These are phyloP conservation scores for Penicillium vulpinum DNA, from an alignment of 2,329 filamentous ascomycete species.

Conservation along the genomic window DNA sequence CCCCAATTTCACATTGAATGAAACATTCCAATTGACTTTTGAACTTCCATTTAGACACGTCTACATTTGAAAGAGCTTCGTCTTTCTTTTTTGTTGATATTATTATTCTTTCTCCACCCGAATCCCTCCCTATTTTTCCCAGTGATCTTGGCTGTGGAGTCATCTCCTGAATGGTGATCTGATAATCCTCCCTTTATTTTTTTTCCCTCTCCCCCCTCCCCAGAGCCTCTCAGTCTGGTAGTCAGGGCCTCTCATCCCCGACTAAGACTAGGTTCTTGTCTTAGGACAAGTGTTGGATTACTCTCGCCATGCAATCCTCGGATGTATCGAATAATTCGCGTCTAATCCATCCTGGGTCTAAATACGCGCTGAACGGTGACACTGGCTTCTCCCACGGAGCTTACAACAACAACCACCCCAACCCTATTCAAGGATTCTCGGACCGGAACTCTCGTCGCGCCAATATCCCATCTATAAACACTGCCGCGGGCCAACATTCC, in stretches of 20 bases:
- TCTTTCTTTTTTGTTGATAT: slow-evolving; percentile 23
- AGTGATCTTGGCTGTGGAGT: slow-evolving; percentile 7
- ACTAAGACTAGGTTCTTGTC: slow-evolving; percentile 15
- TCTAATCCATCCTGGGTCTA: slow-evolving; percentile 71
- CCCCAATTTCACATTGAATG: slow-evolving; percentile 16
- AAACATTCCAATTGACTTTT: slow-evolving; percentile 36
- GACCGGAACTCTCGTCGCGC: slow-evolving; percentile 79
- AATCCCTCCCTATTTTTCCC: slow-evolving; percentile 7
- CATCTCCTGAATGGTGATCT: slow-evolving; percentile 25
- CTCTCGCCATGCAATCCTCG: slow-evolving; percentile 83
- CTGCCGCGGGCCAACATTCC: slow-evolving; percentile 61
- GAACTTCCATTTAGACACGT: slow-evolving; percentile 32
- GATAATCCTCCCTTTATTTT: slow-evolving; percentile 59
- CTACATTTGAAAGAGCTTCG: slow-evolving; percentile 24
- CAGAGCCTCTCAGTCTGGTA: slow-evolving; percentile 8
- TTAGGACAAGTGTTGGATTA: slow-evolving; percentile 14
- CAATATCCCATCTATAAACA: slow-evolving; percentile 93
- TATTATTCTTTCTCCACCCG: slow-evolving; percentile 8
- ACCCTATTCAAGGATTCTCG: slow-evolving; percentile 71
- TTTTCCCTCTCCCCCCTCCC: slow-evolving; percentile 5
- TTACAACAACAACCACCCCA: slow-evolving; percentile 74
- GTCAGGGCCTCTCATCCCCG: slow-evolving; percentile 7
- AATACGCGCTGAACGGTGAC: slow-evolving; percentile 64
- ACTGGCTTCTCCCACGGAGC: slow-evolving; percentile 92
- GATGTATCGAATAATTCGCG: slow-evolving; percentile 64